These are phyloP conservation scores for Punica granatum DNA, from an alignment of 345 rosid genomes.

Conservation along the genomic window DNA sequence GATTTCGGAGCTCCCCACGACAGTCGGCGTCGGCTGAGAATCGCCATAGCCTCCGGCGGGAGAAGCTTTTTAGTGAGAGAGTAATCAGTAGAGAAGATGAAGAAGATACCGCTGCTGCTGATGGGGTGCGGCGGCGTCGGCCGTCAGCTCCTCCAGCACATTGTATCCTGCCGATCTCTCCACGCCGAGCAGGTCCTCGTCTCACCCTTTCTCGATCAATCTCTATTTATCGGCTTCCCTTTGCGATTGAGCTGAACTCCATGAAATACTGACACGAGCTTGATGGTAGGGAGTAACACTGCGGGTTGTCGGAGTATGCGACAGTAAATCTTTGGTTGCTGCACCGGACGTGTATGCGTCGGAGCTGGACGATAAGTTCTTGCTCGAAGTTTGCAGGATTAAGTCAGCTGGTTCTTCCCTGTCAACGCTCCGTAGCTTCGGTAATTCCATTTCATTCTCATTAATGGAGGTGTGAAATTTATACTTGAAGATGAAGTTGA, in stretches of 20 bases:
- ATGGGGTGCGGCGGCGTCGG: constrained; percentile 95
- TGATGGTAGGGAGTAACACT: constrained; percentile 56
- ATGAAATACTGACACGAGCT: neutral
- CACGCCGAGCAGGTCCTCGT: constrained; percentile 52
- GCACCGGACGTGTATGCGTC: constrained; percentile 32
- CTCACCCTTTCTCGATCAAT: neutral
- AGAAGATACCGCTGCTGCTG: constrained; percentile 58
- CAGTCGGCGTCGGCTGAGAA: neutral
- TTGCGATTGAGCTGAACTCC: neutral
- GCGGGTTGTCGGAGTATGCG: constrained; percentile 76
- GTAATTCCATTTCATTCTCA: constrained; percentile 23
- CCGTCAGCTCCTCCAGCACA: constrained; percentile 73
- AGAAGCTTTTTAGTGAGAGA: neutral
- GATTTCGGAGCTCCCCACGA: neutral
- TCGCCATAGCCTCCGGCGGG: neutral
- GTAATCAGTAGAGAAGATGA: constrained; percentile 24
- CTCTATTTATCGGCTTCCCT: neutral
- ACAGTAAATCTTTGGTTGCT: constrained; percentile 54
- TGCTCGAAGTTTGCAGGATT: constrained; percentile 50
- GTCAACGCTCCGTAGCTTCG: constrained; percentile 28
- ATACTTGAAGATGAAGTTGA: neutral
- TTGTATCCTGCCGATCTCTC: constrained; percentile 76
- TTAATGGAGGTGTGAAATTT: neutral
- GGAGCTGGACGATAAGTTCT: constrained; percentile 47
- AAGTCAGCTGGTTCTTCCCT: constrained; percentile 53